These are phyloP conservation scores for Pyrenula massariospora DNA, from an alignment of 495 filamentous ascomycete species.

Conservation along the genomic window DNA sequence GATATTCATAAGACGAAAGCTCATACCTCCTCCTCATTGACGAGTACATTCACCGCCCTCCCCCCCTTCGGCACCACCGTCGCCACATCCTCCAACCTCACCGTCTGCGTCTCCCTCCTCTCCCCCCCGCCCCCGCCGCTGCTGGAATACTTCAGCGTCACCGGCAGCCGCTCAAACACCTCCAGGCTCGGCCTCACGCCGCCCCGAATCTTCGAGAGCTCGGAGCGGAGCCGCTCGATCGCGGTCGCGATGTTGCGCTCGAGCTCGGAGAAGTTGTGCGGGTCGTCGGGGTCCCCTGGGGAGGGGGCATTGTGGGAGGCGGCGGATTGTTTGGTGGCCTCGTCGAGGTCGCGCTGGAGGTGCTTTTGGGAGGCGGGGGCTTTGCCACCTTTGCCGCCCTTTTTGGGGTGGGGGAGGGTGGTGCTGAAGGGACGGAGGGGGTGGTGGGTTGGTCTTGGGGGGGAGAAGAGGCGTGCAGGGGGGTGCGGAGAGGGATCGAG, in stretches of 20 bases:
- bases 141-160: conserved; percentile 42
- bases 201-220: conserved; percentile 52
- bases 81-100: conserved; percentile 56
- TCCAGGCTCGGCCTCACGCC: conserved; percentile 62
- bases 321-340: conserved; percentile 18
- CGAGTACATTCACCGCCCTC: conserved; percentile 53
- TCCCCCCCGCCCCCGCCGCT: conserved; percentile 2
- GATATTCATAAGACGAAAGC: conserved; percentile 37
- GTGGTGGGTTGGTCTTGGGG: conserved; percentile 5
- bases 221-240: conserved; percentile 43
- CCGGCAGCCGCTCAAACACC: conserved; percentile 49
- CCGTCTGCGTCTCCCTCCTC: conserved; percentile 32
- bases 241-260: conserved; percentile 44
- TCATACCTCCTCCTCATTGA: conserved; percentile 50
- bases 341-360: conserved; percentile 9
- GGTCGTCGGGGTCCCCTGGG: conserved; percentile 33
- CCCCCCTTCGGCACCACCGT: conserved; percentile 65
- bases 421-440: conserved; percentile 14
- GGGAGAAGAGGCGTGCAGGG: conserved; percentile 15
- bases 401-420: conserved; percentile 9
- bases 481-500: conserved; percentile 14
- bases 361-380: conserved; percentile 6
- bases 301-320: conserved; percentile 2
- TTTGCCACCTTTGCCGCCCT: conserved; percentile 5
- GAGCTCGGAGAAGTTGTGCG: conserved; percentile 57